A percentile compares a stretch with the other conserved stretches of the same genome.
phyloP scores from a whole-genome alignment of 306 rosid species.

The Citrullus amarus region DNA sequence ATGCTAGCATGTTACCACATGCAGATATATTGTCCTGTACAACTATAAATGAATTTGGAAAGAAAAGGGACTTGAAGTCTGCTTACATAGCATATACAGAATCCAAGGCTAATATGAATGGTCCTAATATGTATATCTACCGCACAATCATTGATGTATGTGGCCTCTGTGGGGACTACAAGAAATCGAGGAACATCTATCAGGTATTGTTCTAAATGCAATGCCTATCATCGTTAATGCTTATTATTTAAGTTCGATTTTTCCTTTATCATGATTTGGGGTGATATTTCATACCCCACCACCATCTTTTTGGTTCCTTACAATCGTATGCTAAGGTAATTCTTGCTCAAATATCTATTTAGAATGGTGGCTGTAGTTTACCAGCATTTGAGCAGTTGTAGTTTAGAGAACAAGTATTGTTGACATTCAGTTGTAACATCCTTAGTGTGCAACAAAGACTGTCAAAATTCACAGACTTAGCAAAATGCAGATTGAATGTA shows the following conservation, averaged over 20 bases:
- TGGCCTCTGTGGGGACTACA: conserved; percentile 66
- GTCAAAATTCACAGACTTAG: background rate
- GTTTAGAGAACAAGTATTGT: background rate
- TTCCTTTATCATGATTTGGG: background rate
- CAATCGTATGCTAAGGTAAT: background rate
- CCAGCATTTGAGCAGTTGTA: background rate
- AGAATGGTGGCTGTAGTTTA: background rate
- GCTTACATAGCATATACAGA: conserved; percentile 66
- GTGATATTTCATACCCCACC: background rate
- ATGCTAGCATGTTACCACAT: conserved; percentile 71
- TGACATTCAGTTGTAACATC: background rate
- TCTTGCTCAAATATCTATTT: background rate
- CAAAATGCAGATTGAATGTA: background rate
- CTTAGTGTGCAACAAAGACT: background rate
- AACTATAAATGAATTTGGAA: conserved; percentile 68
- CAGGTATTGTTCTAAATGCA: conserved; percentile 40
- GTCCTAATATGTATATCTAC: conserved; percentile 66
- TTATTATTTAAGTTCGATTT: background rate
- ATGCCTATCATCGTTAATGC: conserved; percentile 6
- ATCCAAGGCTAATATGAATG: conserved; percentile 30
- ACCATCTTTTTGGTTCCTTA: background rate
- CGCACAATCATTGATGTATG: conserved; percentile 72
- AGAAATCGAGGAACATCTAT: conserved; percentile 78
- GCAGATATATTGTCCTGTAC: conserved; percentile 49
- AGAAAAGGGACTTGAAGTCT: conserved; percentile 51